Evolutionary conservation across 1,284 basidiomycete species (phyloP).

Genomic region (Cystobasidium sp.): DNA sequence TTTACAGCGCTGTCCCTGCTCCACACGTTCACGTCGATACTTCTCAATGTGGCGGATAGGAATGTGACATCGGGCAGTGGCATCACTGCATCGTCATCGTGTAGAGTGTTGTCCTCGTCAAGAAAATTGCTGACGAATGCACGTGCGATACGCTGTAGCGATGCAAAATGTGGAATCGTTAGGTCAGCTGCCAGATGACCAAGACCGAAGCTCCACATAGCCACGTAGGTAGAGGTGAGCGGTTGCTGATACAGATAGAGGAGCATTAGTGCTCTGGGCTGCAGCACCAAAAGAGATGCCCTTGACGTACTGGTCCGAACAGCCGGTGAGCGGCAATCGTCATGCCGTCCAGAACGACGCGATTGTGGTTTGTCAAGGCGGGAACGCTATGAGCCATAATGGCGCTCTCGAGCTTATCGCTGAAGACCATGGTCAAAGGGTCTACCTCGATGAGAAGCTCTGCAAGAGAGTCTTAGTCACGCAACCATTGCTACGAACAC

Average conservation of each 20-base stretch:
- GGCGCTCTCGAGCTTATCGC: conserved; percentile 19
- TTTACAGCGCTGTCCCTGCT: conserved; percentile 63
- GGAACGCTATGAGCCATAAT: conserved; percentile 13
- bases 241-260: conserved; percentile 61
- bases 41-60: conserved; percentile 66
- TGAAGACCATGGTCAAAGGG: conserved; percentile 54
- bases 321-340: conserved; percentile 79
- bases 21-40: conserved; percentile 62
- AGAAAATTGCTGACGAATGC: conserved; percentile 71
- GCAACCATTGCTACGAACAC: conserved; percentile 7
- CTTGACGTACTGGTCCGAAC: conserved; percentile 67
- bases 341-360: conserved; percentile 61
- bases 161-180: conserved; percentile 64
- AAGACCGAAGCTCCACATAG: conserved; percentile 81
- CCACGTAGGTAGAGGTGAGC: conserved; percentile 79
- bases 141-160: conserved; percentile 64
- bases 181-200: conserved; percentile 67
- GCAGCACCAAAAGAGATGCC: neutral
- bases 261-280: neutral
- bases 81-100: conserved; percentile 64
- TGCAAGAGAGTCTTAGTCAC: conserved; percentile 53
- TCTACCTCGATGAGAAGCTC: conserved; percentile 77
- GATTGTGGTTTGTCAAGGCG: neutral
- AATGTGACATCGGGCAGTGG: conserved; percentile 78
- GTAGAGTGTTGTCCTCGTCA: conserved; percentile 71